These are phyloP conservation scores for Pyrenochaeta sp. DNA, from an alignment of 2,329 filamentous ascomycete species.

Conservation along the genomic window DNA sequence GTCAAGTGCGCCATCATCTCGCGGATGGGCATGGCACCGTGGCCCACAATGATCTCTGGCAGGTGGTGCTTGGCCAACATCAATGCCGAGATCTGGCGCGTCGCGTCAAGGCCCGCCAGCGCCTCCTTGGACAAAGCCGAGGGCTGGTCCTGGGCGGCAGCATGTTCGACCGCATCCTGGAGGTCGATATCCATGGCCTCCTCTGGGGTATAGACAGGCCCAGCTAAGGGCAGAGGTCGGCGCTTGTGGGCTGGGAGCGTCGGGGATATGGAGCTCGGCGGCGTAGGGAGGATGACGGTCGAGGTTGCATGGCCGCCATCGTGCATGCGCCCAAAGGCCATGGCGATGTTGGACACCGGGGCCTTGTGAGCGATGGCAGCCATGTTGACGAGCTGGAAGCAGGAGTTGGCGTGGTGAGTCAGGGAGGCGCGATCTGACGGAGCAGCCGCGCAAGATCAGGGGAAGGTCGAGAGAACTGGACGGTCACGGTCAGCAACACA, in stretches of 20 bases:
- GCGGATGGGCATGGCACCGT: slow-evolving; percentile 91
- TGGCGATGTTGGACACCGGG: slow-evolving; percentile 52
- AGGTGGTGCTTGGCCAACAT: slow-evolving; percentile 91
- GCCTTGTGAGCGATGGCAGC: slow-evolving; percentile 42
- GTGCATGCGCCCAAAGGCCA: slow-evolving; percentile 46
- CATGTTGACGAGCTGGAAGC: slow-evolving; percentile 38
- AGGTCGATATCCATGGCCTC: slow-evolving; percentile 84
- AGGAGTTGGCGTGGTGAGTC: slow-evolving; percentile 43
- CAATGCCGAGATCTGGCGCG: slow-evolving; percentile 82
- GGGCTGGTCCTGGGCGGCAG: slow-evolving; percentile 54
- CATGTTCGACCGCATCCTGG: slow-evolving; percentile 70
- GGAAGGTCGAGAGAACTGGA: slow-evolving; percentile 3
- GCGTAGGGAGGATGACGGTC: slow-evolving; percentile 75
- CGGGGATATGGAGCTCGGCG: slow-evolving; percentile 94
- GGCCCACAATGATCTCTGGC: slow-evolving; percentile 85
- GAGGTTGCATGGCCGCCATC: slow-evolving; percentile 36
- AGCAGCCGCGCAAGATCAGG: slow-evolving; percentile 21
- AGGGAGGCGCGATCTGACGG: slow-evolving; percentile 14
- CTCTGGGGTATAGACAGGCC: slow-evolving; percentile 55
- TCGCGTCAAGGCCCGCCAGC: slow-evolving; percentile 70
- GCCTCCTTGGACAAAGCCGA: slow-evolving; percentile 59
- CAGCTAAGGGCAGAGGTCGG: slow-evolving; percentile 62
- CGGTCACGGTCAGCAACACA: neutral
- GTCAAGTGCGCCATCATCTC: slow-evolving; percentile 96
- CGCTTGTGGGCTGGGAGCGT: slow-evolving; percentile 82